Conservation (phyloP, 371 early-diverging fungal species). For the Umbelopsis sp. region DNA sequence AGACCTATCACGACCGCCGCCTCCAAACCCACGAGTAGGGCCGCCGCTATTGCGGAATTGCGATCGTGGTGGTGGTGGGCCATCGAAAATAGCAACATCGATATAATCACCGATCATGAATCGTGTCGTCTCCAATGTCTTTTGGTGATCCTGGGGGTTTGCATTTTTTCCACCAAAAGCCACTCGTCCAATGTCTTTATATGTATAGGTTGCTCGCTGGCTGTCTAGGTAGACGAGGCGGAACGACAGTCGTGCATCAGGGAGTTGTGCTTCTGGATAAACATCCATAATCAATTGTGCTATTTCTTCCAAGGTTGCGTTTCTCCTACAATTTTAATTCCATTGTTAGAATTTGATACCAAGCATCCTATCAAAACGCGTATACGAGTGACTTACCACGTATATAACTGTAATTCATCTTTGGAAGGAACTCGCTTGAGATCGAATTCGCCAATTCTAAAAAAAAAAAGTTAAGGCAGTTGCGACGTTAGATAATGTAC, state of each 20-base stretch:
- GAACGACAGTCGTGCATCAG: slow-evolving; percentile 60
- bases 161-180: slow-evolving; percentile 32
- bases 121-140: slow-evolving; percentile 58
- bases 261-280: slow-evolving; percentile 53
- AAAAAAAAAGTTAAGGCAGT: background rate
- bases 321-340: slow-evolving; percentile 49
- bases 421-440: slow-evolving; percentile 41
- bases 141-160: slow-evolving; percentile 42
- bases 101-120: slow-evolving; percentile 72
- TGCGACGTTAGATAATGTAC: too few relatives aligned
- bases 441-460: slow-evolving; percentile 42
- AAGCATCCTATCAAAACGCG: background rate
- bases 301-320: slow-evolving; percentile 70
- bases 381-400: slow-evolving; percentile 49
- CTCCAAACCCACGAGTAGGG: background rate
- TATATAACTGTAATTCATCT: slow-evolving; percentile 62
- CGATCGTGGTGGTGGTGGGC: slow-evolving; percentile 35
- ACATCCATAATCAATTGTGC: slow-evolving; percentile 60
- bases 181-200: slow-evolving; percentile 59
- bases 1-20: background rate
- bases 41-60: slow-evolving; percentile 4
- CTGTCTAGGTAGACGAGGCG: slow-evolving; percentile 56
- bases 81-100: slow-evolving; percentile 58
- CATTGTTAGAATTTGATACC: background rate
- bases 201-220: slow-evolving; percentile 40